phyloP scores from a whole-genome alignment of 352 stramenopile species.

The Globisporangium emineosum region DNA sequence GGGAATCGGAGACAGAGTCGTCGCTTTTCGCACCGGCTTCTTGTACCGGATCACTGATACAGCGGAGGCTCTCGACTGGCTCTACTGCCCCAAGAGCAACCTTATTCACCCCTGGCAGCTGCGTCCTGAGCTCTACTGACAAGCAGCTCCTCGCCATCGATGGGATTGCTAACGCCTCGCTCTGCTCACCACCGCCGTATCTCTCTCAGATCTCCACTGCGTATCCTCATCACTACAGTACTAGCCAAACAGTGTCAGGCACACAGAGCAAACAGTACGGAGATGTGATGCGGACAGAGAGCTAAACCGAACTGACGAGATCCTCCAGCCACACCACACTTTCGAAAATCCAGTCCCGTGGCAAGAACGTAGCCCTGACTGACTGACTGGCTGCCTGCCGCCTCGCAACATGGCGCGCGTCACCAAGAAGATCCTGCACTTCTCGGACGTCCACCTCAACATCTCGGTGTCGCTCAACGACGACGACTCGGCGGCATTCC shows the following conservation, averaged over 20 bases:
- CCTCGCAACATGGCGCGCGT: background rate
- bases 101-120: background rate
- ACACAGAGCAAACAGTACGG: background rate
- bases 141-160: background rate
- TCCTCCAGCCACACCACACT: background rate
- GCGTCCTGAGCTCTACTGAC: background rate
- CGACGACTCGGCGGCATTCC: constrained; percentile 30
- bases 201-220: background rate
- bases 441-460: constrained; percentile 86
- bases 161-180: background rate
- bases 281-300: background rate
- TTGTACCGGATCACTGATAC: background rate
- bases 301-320: background rate
- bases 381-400: too few species aligned
- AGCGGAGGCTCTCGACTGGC: background rate
- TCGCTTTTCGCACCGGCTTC: background rate
- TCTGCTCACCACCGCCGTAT: background rate
- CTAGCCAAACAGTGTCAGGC: background rate
- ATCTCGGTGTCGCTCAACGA: constrained; percentile 41
- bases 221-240: background rate
- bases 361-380: background rate
- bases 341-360: background rate
- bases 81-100: background rate
- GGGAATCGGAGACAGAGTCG: background rate
- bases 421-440: constrained; percentile 64